Evolutionary conservation across 2,329 filamentous ascomycete genomes (phyloP), one percentile per base, ranked within the genome.

Genomic region (Rhinocladiella similis): DNA sequence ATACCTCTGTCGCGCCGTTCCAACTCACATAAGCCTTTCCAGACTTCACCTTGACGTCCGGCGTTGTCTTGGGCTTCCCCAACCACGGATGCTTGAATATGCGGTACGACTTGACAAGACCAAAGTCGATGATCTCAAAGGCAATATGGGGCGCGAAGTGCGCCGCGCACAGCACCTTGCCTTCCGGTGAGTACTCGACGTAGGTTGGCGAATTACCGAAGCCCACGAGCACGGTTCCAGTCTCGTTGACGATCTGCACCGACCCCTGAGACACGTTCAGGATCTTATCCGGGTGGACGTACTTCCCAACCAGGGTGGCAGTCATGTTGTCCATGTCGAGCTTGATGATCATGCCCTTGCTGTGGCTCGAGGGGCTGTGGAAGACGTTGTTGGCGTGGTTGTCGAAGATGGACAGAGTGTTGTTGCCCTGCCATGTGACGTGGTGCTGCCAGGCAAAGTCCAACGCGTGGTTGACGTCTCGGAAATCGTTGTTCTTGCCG

Each of bases 401-500:
- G 63, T 76, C 73, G 55, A 75, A 74, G 2, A 77, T 61, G 7
- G 73, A 73, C 18, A 75, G 47, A 5, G 58, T 61, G 43, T 54
- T 51, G 51, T 61, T 61, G 27, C 52, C 59, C 52, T 42, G 60
- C 54, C 71, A 83, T 20, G 77, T 73, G 0, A 78, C 80, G 57
- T 83, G 75, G 62, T 83, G 81, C 61, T 83, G 81, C 73, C 73
- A 80, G 50, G 68, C 70, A 63, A 83, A 79, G 54, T 76, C 72
- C 18, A 74, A 78, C 3, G 77, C 78, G 2, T 69, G 68, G 7
- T 73, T 72, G 3, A 70, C 62, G 71, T 78, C 47, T 3, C 47
- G 58, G 64, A 82, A 81, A 56, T 77, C 72, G 22, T 76, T 81
- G 47, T 70, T 65, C 47, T 73, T 70, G 18, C 82, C 82, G 14